These are phyloP conservation scores for Pestalotiopsis sp. DNA, from an alignment of 2,329 filamentous ascomycete genomes.

Conservation along the genomic window DNA sequence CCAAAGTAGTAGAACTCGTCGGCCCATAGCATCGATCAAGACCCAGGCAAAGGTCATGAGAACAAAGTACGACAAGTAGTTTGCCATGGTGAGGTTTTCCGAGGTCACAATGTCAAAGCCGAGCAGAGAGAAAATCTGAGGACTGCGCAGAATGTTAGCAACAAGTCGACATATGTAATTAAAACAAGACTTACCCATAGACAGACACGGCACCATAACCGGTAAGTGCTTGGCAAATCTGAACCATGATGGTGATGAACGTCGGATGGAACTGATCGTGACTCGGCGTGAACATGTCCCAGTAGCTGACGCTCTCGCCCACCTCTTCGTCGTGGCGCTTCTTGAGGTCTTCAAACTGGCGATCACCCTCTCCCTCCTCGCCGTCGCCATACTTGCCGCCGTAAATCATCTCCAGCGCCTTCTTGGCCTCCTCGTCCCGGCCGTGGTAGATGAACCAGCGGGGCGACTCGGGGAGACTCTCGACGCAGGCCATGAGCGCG, in stretches of 20 bases:
- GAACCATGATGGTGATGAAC: constrained; percentile 63
- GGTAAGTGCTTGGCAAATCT: constrained; percentile 62
- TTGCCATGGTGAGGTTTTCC: constrained; percentile 60
- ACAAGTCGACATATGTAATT: background rate
- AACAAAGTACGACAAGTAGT: constrained; percentile 63
- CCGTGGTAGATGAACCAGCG: constrained; percentile 59
- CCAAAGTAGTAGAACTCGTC: constrained; percentile 54
- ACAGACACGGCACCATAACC: constrained; percentile 63
- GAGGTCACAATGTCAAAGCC: constrained; percentile 53
- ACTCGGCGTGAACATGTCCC: constrained; percentile 58
- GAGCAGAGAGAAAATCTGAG: constrained; percentile 65
- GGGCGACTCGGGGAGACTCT: constrained; percentile 57
- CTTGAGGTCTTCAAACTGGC: constrained; percentile 51
- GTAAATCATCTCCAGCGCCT: constrained; percentile 49
- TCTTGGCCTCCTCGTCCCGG: constrained; percentile 50
- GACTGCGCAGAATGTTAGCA: constrained; percentile 30
- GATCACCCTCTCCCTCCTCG: constrained; percentile 45
- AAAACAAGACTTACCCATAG: constrained; percentile 39
- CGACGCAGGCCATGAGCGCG: constrained; percentile 53
- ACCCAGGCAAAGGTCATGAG: constrained; percentile 66
- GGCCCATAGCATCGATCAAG: constrained; percentile 57
- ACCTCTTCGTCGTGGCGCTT: constrained; percentile 53
- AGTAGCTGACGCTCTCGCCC: constrained; percentile 49
- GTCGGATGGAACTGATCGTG: constrained; percentile 62
- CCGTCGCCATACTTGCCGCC: constrained; percentile 27